These are phyloP conservation scores for Lyophyllum atratum DNA, from an alignment of 768 basidiomycete genomes.

Conservation along the genomic window DNA sequence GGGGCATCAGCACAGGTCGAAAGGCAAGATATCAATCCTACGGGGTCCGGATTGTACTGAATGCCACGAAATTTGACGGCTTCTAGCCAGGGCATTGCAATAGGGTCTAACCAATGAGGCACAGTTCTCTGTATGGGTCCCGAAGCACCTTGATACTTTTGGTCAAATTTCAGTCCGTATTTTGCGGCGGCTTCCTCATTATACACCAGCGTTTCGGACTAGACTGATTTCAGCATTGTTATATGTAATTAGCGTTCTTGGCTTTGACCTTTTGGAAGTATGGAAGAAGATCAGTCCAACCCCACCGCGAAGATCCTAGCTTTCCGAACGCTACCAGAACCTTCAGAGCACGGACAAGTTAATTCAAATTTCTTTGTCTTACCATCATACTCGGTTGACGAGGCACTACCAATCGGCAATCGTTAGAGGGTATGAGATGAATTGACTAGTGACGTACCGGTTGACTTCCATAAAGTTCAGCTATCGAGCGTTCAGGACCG, in stretches of 20 bases:
- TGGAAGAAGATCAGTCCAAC: background rate
- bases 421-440: too few species aligned
- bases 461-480: too few species aligned
- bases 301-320: background rate
- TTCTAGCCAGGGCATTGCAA: background rate
- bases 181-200: background rate
- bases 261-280: slow-evolving; percentile 5
- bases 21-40: background rate
- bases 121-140: background rate
- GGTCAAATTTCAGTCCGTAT: background rate
- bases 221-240: background rate
- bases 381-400: background rate
- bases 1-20: too few species aligned
- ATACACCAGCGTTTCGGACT: background rate
- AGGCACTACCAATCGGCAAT: too few species aligned
- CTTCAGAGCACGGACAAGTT: background rate
- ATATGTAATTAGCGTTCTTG: too few species aligned
- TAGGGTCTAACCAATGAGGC: background rate
- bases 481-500: too few species aligned
- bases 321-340: background rate
- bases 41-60: background rate
- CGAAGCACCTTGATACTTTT: background rate
- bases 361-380: background rate
- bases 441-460: too few species aligned
- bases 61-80: background rate